Conservation (phyloP, 2,329 filamentous ascomycete species). For the Fusarium sp. region DNA sequence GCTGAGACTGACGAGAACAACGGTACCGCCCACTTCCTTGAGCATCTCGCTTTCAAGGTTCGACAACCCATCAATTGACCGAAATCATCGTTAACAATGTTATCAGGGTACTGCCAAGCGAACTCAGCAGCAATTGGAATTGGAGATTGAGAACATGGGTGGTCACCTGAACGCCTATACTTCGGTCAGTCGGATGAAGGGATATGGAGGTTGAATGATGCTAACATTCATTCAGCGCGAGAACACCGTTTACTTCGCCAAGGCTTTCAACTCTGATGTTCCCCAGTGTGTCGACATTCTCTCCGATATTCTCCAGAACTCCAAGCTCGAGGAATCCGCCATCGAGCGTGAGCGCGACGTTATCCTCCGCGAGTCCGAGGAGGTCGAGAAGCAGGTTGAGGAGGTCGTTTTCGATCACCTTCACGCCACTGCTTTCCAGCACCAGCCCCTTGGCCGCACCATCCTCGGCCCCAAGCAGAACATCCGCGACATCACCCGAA, state of each 20-base stretch:
- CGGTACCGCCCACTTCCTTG: conserved; percentile 98
- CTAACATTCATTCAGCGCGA: conserved; percentile 74
- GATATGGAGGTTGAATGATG: conserved; percentile 27
- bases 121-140: conserved; percentile 96
- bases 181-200: conserved; percentile 74
- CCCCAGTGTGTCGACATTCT: conserved; percentile 97
- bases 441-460: conserved; percentile 94
- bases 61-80: conserved; percentile 42
- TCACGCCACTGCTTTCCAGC: conserved; percentile 97
- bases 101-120: conserved; percentile 89
- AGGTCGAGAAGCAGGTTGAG: conserved; percentile 99
- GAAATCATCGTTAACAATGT: conserved; percentile 32
- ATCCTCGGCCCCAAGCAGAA: conserved; percentile 98
- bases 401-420: conserved; percentile 99
- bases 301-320: conserved; percentile 99
- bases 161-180: conserved; percentile 99
- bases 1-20: conserved; percentile 99
- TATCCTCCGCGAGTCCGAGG: conserved; percentile 97
- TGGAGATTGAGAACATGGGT: conserved; percentile 99
- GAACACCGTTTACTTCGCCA: conserved; percentile 99
- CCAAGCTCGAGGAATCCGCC: conserved; percentile 91
- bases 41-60: conserved; percentile 99
- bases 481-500: conserved; percentile 93
- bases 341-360: conserved; percentile 99
- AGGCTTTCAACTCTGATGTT: conserved; percentile 98